A percentile compares a stretch with the other conserved stretches of the same genome.
Evolutionary conservation across 768 basidiomycete species (phyloP).

Genomic region (Psilocybe tampanensis): DNA sequence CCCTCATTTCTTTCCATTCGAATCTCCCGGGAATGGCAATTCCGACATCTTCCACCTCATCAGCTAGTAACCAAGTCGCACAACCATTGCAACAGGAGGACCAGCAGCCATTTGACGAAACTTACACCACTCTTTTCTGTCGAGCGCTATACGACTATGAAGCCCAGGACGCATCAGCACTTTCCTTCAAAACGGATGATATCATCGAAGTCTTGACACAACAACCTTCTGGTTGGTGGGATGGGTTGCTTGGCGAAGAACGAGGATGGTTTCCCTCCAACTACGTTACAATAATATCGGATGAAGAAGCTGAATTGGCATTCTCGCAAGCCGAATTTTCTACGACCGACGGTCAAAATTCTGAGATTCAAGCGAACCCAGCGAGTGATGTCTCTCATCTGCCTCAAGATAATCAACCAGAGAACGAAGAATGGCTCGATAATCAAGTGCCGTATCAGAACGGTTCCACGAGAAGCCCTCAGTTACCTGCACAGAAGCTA

Average conservation of each 20-base stretch:
- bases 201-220: slow-evolving; percentile 93
- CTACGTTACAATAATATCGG: slow-evolving; percentile 80
- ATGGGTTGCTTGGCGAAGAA: slow-evolving; percentile 86
- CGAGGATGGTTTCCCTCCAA: slow-evolving; percentile 98
- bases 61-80: slow-evolving; percentile 13
- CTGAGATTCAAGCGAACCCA: slow-evolving; percentile 27
- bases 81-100: slow-evolving; percentile 20
- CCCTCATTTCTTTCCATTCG: slow-evolving; percentile 28
- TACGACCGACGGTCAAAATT: slow-evolving; percentile 31
- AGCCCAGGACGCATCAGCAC: slow-evolving; percentile 84
- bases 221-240: slow-evolving; percentile 98
- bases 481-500: slow-evolving; percentile 3
- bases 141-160: slow-evolving; percentile 91
- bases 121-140: slow-evolving; percentile 80
- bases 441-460: slow-evolving; percentile 41
- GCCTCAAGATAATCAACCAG: slow-evolving; percentile 43
- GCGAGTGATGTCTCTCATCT: slow-evolving; percentile 53
- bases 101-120: slow-evolving; percentile 49
- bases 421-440: slow-evolving; percentile 63
- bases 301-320: slow-evolving; percentile 77
- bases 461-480: slow-evolving; percentile 16
- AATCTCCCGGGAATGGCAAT: slow-evolving; percentile 16
- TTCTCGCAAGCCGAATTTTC: slow-evolving; percentile 54
- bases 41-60: slow-evolving; percentile 17
- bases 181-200: slow-evolving; percentile 86